Percentiles rank a stretch among this genome's conserved stretches.
phyloP scores from a whole-genome alignment of 1,284 basidiomycete genomes.

The Cryptococcus maquisensis region DNA sequence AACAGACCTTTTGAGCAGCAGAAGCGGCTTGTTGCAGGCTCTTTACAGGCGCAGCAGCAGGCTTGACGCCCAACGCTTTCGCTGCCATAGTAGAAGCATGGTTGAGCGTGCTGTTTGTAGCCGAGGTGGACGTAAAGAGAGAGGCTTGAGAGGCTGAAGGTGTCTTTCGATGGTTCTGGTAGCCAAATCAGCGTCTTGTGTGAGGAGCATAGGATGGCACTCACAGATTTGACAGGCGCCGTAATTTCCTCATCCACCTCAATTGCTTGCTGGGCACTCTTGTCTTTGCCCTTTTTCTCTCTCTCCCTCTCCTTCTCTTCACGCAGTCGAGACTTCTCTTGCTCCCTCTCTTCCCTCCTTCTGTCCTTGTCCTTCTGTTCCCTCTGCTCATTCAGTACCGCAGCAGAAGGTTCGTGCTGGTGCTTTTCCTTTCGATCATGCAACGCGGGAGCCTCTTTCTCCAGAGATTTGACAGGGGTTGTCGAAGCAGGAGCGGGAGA shows the following conservation, averaged over 20 bases:
- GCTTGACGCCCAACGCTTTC: constrained; percentile 45
- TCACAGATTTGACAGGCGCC: neutral
- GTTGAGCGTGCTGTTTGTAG: constrained; percentile 15
- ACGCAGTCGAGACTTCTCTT: too few relatives aligned
- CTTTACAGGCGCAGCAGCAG: constrained; percentile 57
- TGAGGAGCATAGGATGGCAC: too few relatives aligned
- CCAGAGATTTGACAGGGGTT: constrained; percentile 19
- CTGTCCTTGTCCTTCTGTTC: neutral
- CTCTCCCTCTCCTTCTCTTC: neutral
- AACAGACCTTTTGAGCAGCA: constrained; percentile 73
- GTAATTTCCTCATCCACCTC: constrained; percentile 10
- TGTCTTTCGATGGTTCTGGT: too few relatives aligned
- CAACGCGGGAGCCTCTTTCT: constrained; percentile 3
- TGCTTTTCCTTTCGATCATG: constrained; percentile 17
- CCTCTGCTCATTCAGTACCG: constrained; percentile 2
- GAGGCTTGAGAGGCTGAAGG: too few relatives aligned
- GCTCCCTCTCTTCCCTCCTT: constrained; percentile 3
- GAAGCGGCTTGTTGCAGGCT: constrained; percentile 74
- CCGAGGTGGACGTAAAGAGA: constrained; percentile 13
- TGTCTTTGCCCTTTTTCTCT: neutral
- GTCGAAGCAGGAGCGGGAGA: constrained; percentile 4
- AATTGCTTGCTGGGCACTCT: too few relatives aligned
- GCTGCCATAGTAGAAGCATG: constrained; percentile 41
- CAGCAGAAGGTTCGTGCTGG: constrained; percentile 3
- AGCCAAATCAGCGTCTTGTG: too few relatives aligned